Evolutionary conservation across 805 yeast species (phyloP).

Genomic region (Metschnikowia kofuensis): DNA sequence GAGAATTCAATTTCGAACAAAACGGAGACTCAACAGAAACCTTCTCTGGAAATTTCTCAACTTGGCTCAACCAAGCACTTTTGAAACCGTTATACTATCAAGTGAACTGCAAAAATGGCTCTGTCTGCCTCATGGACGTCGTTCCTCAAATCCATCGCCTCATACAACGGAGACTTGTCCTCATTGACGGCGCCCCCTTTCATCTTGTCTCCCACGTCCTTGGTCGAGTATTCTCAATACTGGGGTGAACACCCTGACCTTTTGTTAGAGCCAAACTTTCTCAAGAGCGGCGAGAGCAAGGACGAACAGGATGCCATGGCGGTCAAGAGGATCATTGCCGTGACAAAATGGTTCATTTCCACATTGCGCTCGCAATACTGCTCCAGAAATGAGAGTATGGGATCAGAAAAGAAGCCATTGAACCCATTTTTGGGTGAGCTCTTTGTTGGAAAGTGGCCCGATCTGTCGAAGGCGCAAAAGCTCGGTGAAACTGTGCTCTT

Average conservation of each 20-base stretch:
- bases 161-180: constrained; percentile 91
- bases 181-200: constrained; percentile 97
- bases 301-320: constrained; percentile 40
- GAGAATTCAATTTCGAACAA: neutral
- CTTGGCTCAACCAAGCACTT: no score
- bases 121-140: constrained; percentile 74
- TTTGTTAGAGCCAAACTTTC: constrained; percentile 66
- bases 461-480: constrained; percentile 42
- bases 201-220: constrained; percentile 84
- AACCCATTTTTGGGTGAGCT: constrained; percentile 96
- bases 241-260: constrained; percentile 94
- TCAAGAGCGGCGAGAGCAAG: constrained; percentile 39
- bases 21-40: neutral
- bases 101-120: constrained; percentile 12
- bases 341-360: constrained; percentile 86
- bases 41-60: no score
- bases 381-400: constrained; percentile 85
- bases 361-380: constrained; percentile 92
- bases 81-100: no score
- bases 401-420: constrained; percentile 95
- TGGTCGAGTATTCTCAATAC: constrained; percentile 88
- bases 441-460: constrained; percentile 86
- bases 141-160: constrained; percentile 84
- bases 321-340: constrained; percentile 71
- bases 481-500: constrained; percentile 75